Base-by-base conservation (phyloP, 2,329 filamentous ascomycete genomes). In the Hypoxylon sp. region DNA sequence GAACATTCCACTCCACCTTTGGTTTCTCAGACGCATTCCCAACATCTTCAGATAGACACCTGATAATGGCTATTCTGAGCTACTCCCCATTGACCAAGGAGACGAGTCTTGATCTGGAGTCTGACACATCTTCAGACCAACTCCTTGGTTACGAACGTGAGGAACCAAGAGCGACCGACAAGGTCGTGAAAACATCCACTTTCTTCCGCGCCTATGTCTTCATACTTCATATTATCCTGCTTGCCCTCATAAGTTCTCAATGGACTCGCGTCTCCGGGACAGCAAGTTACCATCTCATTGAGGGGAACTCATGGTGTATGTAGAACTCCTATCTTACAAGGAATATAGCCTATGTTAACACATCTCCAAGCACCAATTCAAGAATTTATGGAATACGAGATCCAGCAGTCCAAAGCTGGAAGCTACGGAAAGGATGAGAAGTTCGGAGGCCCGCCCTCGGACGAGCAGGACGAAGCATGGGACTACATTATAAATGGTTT, bases 261-360 rank as follows among this genome's bases (percentile, higher is more conserved):
- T 49, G 46, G 46, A 30, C 6, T 28, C 28, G 19, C 3, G 10
- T 22, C 13, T 17, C n/a, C 5, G 8, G 15, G 46, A 20, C 15
- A 3, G 3, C 20, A 6, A 32, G 13, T 10, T 20, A 10, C 4
- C 13, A 17, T n/a, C 26, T 26, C 10, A 3, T n/a, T 20, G 28
- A 50, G 17, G 48, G 48, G 15, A 15, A 15, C 10, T 20, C 48
- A 13, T 50, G 48, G 28, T 50, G 48, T 50, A 50, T 15, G 48
- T 50, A 4, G 17, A 10, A 24, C n/a, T 20, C 24, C 22, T 28
- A 15, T 7, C 10, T 3, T 26, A 4, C 20, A 4, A 13, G 15
- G 22, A 10, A 1, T 47, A 7, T 19, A 17, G 8, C 26, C 3
- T 19, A 28, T 19, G 15, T 26, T 48, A 19, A 48, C 46, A 48